Evolutionary conservation across 306 rosid species (phyloP).

Genomic region (Rosa rugosa): DNA sequence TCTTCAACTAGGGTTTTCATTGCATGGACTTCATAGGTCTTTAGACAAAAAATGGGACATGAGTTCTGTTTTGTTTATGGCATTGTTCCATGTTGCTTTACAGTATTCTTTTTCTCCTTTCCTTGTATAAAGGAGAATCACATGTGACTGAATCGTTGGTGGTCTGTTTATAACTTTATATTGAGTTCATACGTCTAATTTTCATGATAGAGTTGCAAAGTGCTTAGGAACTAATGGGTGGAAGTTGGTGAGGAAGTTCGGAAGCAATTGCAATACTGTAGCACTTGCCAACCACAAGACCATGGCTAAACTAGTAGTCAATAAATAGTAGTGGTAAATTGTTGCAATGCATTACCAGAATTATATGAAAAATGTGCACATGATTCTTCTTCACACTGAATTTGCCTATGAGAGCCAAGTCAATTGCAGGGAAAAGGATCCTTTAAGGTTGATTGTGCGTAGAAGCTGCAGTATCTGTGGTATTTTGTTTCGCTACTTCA

Average conservation of each 20-base stretch:
- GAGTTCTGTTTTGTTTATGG: background rate
- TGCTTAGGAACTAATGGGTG: background rate
- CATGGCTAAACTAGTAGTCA: background rate
- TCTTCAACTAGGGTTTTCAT: background rate
- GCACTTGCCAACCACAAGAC: background rate
- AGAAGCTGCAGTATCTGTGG: background rate
- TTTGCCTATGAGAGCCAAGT: background rate
- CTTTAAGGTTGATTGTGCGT: background rate
- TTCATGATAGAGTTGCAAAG: background rate
- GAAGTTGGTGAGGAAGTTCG: background rate
- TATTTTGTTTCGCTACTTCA: background rate
- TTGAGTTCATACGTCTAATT: background rate
- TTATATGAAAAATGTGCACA: background rate
- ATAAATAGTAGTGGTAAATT: background rate
- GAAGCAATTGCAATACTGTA: background rate
- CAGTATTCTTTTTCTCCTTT: background rate
- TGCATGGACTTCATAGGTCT: background rate
- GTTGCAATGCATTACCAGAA: background rate
- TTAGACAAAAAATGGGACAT: background rate
- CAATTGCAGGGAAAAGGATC: background rate
- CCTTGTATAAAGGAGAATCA: background rate
- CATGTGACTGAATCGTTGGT: background rate
- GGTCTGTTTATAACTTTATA: background rate
- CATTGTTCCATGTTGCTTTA: background rate
- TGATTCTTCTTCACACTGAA: background rate